Percentiles rank a stretch among this genome's conserved stretches.
Evolutionary conservation across 257 asterid species (phyloP).

Genomic region (Voacanga thouarsii): DNA sequence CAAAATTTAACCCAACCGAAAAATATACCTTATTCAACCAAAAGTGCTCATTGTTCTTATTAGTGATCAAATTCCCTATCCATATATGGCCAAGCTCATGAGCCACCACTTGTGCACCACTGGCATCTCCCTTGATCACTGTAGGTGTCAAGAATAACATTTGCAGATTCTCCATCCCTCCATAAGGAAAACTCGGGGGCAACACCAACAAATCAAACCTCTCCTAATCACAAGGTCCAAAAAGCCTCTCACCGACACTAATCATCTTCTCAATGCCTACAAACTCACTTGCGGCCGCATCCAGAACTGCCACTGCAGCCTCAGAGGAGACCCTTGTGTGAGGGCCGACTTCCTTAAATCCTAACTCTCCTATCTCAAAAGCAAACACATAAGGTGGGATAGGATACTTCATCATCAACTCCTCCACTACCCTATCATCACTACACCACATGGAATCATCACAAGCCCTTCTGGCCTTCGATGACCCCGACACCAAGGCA

Average conservation of each 20-base stretch:
- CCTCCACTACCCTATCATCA: conserved; percentile 80
- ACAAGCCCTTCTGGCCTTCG: conserved; percentile 54
- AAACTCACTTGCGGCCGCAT: conserved; percentile 76
- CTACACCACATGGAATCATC: conserved; percentile 75
- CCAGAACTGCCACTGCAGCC: conserved; percentile 54
- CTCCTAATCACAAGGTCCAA: conserved; percentile 94
- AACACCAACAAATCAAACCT: conserved; percentile 90
- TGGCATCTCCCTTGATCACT: conserved; percentile 83
- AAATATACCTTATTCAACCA: conserved; percentile 94
- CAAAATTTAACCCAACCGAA: neutral
- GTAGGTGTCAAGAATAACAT: conserved; percentile 93
- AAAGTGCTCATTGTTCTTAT: conserved; percentile 88
- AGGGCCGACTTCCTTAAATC: conserved; percentile 84
- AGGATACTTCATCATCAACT: conserved; percentile 88
- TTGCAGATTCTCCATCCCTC: conserved; percentile 97
- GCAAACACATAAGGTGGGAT: conserved; percentile 90
- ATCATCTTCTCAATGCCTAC: conserved; percentile 90
- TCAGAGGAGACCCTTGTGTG: conserved; percentile 79
- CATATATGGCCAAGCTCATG: conserved; percentile 99
- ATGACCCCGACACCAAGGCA: conserved; percentile 32
- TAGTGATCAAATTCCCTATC: conserved; percentile 98
- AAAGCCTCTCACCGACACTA: conserved; percentile 78
- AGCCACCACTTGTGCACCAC: conserved; percentile 90
- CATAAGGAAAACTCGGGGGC: conserved; percentile 97
- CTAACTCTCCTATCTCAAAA: conserved; percentile 87